A percentile compares a stretch with the other conserved stretches of the same genome.
These are phyloP conservation scores for Coemansia aciculifera DNA, from an alignment of 192 early-diverging fungal species.

Conservation along the genomic window DNA sequence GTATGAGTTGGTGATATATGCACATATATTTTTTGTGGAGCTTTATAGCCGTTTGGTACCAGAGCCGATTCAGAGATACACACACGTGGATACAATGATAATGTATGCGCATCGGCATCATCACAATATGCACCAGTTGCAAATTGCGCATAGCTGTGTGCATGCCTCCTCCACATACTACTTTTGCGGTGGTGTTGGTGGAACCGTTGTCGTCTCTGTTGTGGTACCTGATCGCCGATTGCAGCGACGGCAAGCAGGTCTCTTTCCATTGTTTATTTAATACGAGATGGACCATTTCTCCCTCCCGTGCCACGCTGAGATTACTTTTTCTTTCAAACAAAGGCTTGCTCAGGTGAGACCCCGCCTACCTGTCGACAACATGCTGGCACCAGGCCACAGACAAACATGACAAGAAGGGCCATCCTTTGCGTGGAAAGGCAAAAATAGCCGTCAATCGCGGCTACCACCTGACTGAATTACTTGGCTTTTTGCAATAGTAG, in stretches of 20 bases:
- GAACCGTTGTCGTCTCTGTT: background rate
- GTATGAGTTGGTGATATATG: slow-evolving; percentile 3
- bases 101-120: background rate
- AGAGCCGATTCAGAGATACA: background rate
- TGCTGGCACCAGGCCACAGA: background rate
- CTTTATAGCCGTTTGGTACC: background rate
- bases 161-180: background rate
- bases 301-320: background rate
- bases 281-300: background rate
- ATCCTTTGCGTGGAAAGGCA: background rate
- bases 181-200: background rate
- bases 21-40: background rate
- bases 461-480: slow-evolving; percentile 1
- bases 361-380: background rate
- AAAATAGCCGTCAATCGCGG: slow-evolving; percentile 3
- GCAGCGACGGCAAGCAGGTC: background rate
- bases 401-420: background rate
- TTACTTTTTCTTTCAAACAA: background rate
- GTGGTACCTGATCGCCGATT: background rate
- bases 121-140: background rate
- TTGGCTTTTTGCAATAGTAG: background rate
- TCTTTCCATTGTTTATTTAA: background rate
- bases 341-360: background rate
- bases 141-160: background rate
- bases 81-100: background rate